Evolutionary conservation across 2,329 filamentous ascomycete genomes (phyloP), one percentile per base, ranked within the genome.

Genomic region (Blastomyces parvus): DNA sequence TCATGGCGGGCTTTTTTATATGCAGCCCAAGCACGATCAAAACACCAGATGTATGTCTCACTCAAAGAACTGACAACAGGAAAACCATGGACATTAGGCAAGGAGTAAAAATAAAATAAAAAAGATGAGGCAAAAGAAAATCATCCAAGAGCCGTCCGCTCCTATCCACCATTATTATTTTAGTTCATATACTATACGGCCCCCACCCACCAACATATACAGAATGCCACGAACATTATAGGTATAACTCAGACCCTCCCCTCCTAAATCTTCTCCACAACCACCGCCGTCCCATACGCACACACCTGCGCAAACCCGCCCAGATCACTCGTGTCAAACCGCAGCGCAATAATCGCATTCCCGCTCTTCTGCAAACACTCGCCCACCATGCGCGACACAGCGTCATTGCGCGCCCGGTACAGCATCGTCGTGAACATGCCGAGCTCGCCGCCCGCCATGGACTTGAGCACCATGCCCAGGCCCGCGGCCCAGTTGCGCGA

Each of bases 401-500:
- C 83, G 64, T 84, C 82, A 67, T 85, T 85, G 59, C 84, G 79
- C 58, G 83, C 82, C 25, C 74, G 78, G 74, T 86, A 85, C 59
- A 86, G 78, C 78, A 86, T 77, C 44, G 78, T 80, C 0, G 84
- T 86, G 67, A 85, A 85, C 77, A 82, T 84, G 38, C 75, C 73
- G 52, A 87, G 77, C 74, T 87, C 84, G 36, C 84, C 84, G 58
- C 84, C 84, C 0, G 80, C 82, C 14, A 84, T 72, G 65, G 80
- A 82, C 74, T 84, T 84, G 64, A 85, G 65, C 9, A 81, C 80
- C 76, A 85, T 84, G 63, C 79, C 80, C 22, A 86, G 68, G 48
- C 79, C 78, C 2, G 84, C 82, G 5, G 80, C 84, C 71, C 82
- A 81, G 74, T 86, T 86, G 59, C 84, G 81, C 19, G 81, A 82